A percentile compares a stretch with the other conserved stretches of the same genome.
Conservation (phyloP, 2,329 filamentous ascomycete species). For the Talaromyces sp. region DNA sequence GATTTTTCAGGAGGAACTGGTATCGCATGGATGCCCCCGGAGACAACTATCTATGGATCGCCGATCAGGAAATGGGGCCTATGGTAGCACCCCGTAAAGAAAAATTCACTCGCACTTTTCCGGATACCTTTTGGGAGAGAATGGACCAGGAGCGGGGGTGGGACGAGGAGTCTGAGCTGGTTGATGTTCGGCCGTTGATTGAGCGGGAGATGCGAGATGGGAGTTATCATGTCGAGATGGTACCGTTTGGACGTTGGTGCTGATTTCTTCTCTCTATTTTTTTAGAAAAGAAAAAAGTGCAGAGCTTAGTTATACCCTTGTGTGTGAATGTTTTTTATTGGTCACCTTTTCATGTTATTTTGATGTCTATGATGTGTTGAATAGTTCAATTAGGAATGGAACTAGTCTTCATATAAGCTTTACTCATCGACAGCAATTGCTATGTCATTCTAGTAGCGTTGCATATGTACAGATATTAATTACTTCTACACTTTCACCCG, state of each 20-base stretch:
- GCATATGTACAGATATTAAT: background rate
- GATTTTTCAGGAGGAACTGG: constrained; percentile 14
- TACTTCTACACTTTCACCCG: constrained; percentile 44
- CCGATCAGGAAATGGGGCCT: background rate
- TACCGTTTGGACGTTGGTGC: background rate
- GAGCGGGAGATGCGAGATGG: background rate
- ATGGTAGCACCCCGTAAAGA: background rate
- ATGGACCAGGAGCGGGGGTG: background rate
- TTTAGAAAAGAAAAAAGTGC: background rate
- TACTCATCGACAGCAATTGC: background rate
- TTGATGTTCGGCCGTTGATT: background rate
- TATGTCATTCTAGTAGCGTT: background rate
- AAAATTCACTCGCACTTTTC: background rate
- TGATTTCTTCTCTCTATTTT: background rate
- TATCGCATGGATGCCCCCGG: background rate
- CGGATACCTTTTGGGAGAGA: background rate
- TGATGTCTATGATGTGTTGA: background rate
- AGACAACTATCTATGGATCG: background rate
- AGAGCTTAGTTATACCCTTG: background rate
- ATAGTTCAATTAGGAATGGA: background rate
- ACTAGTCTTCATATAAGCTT: background rate
- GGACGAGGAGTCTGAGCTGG: background rate
- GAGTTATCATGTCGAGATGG: background rate
- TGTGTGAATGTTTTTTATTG: background rate
- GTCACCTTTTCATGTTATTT: background rate